Conservation (phyloP, 495 filamentous ascomycete genomes). For the Hypoxylon cercidicola region DNA sequence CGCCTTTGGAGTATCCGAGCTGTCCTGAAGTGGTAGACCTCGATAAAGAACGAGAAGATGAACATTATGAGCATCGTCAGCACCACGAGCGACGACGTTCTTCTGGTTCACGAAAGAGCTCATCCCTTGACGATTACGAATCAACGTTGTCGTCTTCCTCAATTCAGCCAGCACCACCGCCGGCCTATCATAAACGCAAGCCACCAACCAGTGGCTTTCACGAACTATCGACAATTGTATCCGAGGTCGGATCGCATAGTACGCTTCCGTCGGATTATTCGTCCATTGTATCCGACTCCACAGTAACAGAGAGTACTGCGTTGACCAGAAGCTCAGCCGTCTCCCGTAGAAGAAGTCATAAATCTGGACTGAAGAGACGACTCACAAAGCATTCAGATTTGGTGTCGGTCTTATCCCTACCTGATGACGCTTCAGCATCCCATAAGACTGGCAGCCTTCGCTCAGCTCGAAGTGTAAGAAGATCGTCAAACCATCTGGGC, state of each 20-base stretch:
- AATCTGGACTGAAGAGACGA: slow-evolving; percentile 70
- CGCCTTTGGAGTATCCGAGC: slow-evolving; percentile 57
- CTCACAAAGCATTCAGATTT: slow-evolving; percentile 93
- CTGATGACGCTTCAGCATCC: slow-evolving; percentile 65
- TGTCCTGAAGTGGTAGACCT: slow-evolving; percentile 48
- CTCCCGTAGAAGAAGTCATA: slow-evolving; percentile 53
- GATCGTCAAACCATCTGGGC: slow-evolving; percentile 70
- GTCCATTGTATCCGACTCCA: slow-evolving; percentile 59
- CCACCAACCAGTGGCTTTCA: slow-evolving; percentile 73
- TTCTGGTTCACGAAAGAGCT: slow-evolving; percentile 40
- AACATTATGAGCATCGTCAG: slow-evolving; percentile 44
- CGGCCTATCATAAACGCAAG: slow-evolving; percentile 56
- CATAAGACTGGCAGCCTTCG: slow-evolving; percentile 67
- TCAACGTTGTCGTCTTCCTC: slow-evolving; percentile 49
- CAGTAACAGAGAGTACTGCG: slow-evolving; percentile 58
- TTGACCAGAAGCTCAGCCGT: slow-evolving; percentile 52
- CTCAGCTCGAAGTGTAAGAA: slow-evolving; percentile 77
- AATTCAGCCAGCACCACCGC: slow-evolving; percentile 38
- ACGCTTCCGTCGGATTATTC: slow-evolving; percentile 54
- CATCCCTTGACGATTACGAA: slow-evolving; percentile 45
- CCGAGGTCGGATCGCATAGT: slow-evolving; percentile 68
- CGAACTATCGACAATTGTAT: slow-evolving; percentile 78
- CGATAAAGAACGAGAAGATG: slow-evolving; percentile 45
- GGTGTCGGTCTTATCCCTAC: slow-evolving; percentile 87
- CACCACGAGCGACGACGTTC: slow-evolving; percentile 48